Conservation (phyloP, 73 alveolate genomes). For the Paramecium sonneborni region DNA sequence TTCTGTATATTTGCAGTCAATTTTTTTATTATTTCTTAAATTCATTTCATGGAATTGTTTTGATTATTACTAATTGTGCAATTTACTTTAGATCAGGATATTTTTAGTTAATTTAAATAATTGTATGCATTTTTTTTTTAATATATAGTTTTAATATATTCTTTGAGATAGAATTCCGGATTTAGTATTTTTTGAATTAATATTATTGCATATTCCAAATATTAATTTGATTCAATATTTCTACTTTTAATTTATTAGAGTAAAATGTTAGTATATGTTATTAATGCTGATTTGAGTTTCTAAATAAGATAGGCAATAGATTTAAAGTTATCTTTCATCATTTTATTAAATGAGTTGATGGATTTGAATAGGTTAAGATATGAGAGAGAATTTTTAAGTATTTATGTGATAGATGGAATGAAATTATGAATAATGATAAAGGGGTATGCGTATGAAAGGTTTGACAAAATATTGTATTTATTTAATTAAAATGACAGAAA, state of each 20-base stretch:
- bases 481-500: constrained; percentile 4
- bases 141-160: not conserved
- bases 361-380: not conserved
- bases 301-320: constrained; percentile 1
- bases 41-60: not conserved
- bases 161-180: not conserved
- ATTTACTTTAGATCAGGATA: not conserved
- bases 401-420: not conserved
- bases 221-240: not conserved
- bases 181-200: not conserved
- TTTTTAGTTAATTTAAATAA: not conserved
- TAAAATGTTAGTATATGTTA: not conserved
- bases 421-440: not conserved
- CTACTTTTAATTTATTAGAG: not conserved
- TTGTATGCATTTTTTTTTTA: not conserved
- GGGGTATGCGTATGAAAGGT: not conserved
- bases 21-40: not conserved
- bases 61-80: not conserved
- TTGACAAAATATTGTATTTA: not conserved
- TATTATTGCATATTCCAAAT: constrained; percentile 32
- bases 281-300: not conserved
- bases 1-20: not conserved
- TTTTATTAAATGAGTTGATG: not conserved
- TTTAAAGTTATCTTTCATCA: not conserved
- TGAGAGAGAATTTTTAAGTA: not conserved